Percentiles rank a stretch among this genome's conserved stretches.
Conservation (phyloP, 192 early-diverging fungal genomes). For the Podila verticillata region DNA sequence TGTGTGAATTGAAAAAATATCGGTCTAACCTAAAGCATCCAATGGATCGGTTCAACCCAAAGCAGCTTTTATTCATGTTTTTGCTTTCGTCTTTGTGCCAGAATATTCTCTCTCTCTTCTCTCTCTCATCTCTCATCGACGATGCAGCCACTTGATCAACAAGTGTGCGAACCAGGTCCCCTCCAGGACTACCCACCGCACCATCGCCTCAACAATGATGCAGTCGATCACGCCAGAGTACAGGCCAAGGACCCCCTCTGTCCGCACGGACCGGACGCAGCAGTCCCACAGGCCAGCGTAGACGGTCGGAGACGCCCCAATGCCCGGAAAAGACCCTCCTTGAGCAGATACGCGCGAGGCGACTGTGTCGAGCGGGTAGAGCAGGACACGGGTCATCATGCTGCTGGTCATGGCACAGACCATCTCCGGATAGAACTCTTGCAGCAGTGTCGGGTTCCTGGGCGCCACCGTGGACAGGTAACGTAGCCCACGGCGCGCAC, state of each 20-base stretch:
- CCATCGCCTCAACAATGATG: slow-evolving; percentile 55
- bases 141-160: slow-evolving; percentile 45
- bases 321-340: slow-evolving; percentile 46
- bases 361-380: slow-evolving; percentile 60
- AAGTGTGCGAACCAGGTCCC: slow-evolving; percentile 52
- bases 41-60: not conserved
- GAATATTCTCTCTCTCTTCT: no score
- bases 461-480: slow-evolving; percentile 30
- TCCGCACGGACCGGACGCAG: slow-evolving; percentile 30
- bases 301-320: slow-evolving; percentile 28
- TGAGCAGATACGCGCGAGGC: slow-evolving; percentile 57
- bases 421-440: slow-evolving; percentile 61
- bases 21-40: not conserved
- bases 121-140: no score
- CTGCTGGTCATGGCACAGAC: slow-evolving; percentile 58
- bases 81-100: not conserved
- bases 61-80: not conserved
- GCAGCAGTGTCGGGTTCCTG: slow-evolving; percentile 41
- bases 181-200: slow-evolving; percentile 44
- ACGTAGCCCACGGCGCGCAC: slow-evolving; percentile 25
- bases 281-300: slow-evolving; percentile 58
- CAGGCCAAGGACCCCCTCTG: slow-evolving; percentile 48
- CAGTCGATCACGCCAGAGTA: slow-evolving; percentile 54
- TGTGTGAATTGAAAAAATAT: no score
- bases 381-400: slow-evolving; percentile 53